Evolutionary conservation across 1,284 basidiomycete species (phyloP).

Genomic region (Irpex sp.): DNA sequence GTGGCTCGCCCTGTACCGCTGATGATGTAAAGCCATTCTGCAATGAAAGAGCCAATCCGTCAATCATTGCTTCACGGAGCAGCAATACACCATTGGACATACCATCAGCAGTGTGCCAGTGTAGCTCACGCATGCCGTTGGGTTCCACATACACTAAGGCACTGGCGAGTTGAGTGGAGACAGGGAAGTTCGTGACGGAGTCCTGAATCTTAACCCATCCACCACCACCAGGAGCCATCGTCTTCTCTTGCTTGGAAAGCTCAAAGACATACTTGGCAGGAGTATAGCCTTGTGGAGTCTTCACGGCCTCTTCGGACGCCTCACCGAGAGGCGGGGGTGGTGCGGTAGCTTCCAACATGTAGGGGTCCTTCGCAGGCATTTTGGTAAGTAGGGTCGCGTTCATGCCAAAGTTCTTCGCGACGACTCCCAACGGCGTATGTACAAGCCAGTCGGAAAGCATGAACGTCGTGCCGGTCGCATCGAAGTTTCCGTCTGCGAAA

Average conservation of each 20-base stretch:
- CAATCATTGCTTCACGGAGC: not conserved
- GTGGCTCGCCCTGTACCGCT: slow-evolving; percentile 24
- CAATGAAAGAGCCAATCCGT: not conserved
- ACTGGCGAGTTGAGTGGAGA: slow-evolving; percentile 21
- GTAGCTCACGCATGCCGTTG: slow-evolving; percentile 25
- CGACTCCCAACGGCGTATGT: slow-evolving; percentile 24
- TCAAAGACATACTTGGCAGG: slow-evolving; percentile 24
- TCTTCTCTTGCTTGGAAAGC: slow-evolving; percentile 21
- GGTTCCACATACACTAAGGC: slow-evolving; percentile 26
- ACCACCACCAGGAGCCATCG: slow-evolving; percentile 21
- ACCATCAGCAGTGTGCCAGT: slow-evolving; percentile 26
- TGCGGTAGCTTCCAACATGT: slow-evolving; percentile 19
- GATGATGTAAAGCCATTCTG: slow-evolving; percentile 28
- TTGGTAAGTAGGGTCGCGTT: slow-evolving; percentile 18
- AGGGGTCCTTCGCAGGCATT: slow-evolving; percentile 26
- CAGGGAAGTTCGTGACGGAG: slow-evolving; percentile 24
- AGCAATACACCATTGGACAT: not conserved
- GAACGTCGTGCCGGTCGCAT: slow-evolving; percentile 26
- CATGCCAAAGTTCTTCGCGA: slow-evolving; percentile 26
- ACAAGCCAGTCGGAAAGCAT: slow-evolving; percentile 28
- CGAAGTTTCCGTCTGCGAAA: slow-evolving; percentile 28
- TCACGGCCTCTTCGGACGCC: slow-evolving; percentile 21
- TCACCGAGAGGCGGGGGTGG: slow-evolving; percentile 21
- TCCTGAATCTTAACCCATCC: slow-evolving; percentile 27
- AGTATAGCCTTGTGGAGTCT: slow-evolving; percentile 24